Percentiles rank a stretch among this genome's conserved stretches.
Conservation (phyloP, 2,329 filamentous ascomycete species). For the Leptoxyphium fumago region DNA sequence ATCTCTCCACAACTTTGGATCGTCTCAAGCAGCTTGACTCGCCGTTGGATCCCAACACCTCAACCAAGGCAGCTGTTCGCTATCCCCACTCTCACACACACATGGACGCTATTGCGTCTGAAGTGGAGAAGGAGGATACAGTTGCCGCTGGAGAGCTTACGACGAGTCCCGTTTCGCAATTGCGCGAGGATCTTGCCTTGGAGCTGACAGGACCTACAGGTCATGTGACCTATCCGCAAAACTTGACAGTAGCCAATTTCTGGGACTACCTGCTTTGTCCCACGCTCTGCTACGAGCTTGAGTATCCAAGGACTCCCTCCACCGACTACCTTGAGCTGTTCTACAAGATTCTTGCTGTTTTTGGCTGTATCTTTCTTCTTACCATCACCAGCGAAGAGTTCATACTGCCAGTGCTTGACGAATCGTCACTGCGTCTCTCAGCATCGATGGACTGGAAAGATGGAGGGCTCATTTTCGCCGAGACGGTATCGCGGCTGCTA, state of each 20-base stretch:
- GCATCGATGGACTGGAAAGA: constrained; percentile 41
- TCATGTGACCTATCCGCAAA: constrained; percentile 76
- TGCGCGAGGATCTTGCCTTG: constrained; percentile 75
- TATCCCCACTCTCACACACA: constrained; percentile 45
- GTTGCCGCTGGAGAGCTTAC: constrained; percentile 15
- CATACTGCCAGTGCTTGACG: constrained; percentile 74
- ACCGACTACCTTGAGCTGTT: constrained; percentile 69
- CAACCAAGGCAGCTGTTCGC: constrained; percentile 46
- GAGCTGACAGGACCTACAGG: constrained; percentile 87
- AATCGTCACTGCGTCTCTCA: constrained; percentile 46
- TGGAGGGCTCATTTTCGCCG: constrained; percentile 63
- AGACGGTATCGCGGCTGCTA: constrained; percentile 79
- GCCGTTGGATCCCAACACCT: constrained; percentile 33
- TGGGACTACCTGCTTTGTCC: constrained; percentile 80
- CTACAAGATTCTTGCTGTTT: constrained; percentile 76
- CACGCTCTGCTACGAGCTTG: constrained; percentile 92
- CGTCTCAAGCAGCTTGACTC: constrained; percentile 66
- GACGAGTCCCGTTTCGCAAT: constrained; percentile 38
- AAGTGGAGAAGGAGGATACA: constrained; percentile 2
- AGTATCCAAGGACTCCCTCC: constrained; percentile 70
- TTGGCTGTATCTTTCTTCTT: constrained; percentile 90
- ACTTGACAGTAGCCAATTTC: constrained; percentile 72
- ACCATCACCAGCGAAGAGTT: constrained; percentile 88
- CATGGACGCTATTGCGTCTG: constrained; percentile 37
- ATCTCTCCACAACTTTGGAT: constrained; percentile 74